Percentiles rank a stretch among this genome's conserved stretches.
phyloP scores from a whole-genome alignment of 2,329 filamentous ascomycete genomes.

The Penicillium hesseltinei region DNA sequence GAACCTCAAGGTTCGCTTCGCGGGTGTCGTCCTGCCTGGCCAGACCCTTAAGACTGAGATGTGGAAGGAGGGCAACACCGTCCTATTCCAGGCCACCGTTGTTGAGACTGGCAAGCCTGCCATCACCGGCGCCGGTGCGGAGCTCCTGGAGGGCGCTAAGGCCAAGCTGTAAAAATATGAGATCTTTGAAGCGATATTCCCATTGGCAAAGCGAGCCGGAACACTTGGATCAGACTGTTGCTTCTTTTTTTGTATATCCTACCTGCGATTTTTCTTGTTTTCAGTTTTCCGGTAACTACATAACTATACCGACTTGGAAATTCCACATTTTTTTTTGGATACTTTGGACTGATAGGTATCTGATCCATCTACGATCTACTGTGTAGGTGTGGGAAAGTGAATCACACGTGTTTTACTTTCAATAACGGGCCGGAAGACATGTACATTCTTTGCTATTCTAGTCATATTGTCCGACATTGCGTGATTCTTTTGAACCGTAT shows the following conservation, averaged over 20 bases:
- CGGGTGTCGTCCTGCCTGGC: conserved; percentile 77
- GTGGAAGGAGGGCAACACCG: conserved; percentile 80
- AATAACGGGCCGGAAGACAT: not conserved
- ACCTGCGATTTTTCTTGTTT: conserved; percentile 9
- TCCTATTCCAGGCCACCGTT: conserved; percentile 83
- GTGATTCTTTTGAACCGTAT: not conserved
- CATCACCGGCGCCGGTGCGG: conserved; percentile 76
- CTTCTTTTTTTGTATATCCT: conserved; percentile 26
- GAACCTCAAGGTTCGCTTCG: conserved; percentile 91
- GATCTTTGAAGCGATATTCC: conserved; percentile 20
- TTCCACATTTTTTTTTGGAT: not conserved
- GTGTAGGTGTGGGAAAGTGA: not conserved
- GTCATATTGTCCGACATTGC: not conserved
- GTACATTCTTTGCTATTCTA: not conserved
- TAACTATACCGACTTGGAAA: not conserved
- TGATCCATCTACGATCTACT: not conserved
- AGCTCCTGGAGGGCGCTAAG: conserved; percentile 59
- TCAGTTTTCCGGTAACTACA: not conserved
- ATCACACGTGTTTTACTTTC: not conserved
- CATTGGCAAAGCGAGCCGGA: conserved; percentile 15
- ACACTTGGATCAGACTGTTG: conserved; percentile 17
- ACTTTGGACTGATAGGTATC: not conserved
- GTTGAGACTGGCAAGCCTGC: conserved; percentile 90
- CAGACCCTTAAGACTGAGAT: conserved; percentile 91
- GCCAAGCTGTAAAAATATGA: conserved; percentile 49